Percentiles rank a stretch among this genome's conserved stretches.
These are phyloP conservation scores for Suillus subluteus DNA, from an alignment of 768 basidiomycete genomes.

Conservation along the genomic window DNA sequence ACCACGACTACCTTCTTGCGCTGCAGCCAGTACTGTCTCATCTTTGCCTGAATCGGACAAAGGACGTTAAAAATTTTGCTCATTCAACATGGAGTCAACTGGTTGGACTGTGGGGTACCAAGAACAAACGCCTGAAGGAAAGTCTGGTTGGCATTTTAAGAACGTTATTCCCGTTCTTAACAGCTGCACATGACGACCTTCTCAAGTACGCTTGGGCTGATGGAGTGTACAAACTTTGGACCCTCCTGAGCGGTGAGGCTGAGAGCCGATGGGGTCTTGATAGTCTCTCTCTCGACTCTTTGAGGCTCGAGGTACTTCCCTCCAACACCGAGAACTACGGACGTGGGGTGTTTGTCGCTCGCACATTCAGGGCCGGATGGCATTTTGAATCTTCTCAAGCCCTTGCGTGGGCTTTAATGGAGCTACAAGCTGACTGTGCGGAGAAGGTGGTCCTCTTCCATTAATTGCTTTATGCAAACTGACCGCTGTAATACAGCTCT, in stretches of 20 bases:
- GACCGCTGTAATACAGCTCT: slow-evolving; percentile 49
- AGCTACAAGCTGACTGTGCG: slow-evolving; percentile 80
- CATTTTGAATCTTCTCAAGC: slow-evolving; percentile 73
- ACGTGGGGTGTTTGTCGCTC: slow-evolving; percentile 55
- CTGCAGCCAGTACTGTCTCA: slow-evolving; percentile 73
- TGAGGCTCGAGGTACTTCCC: slow-evolving; percentile 56
- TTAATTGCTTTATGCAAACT: slow-evolving; percentile 9
- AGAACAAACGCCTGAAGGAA: slow-evolving; percentile 78
- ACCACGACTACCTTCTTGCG: slow-evolving; percentile 72
- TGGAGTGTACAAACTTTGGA: slow-evolving; percentile 56
- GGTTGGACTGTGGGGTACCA: slow-evolving; percentile 76
- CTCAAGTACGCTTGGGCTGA: slow-evolving; percentile 44
- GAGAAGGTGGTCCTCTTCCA: slow-evolving; percentile 51
- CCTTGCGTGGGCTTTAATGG: slow-evolving; percentile 75
- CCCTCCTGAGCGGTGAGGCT: slow-evolving; percentile 61
- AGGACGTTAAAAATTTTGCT: slow-evolving; percentile 63
- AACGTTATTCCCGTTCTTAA: slow-evolving; percentile 72
- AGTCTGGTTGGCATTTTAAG: slow-evolving; percentile 74
- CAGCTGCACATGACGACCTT: slow-evolving; percentile 36
- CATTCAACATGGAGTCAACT: slow-evolving; percentile 63
- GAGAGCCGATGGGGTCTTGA: slow-evolving; percentile 69
- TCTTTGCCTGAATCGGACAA: slow-evolving; percentile 74
- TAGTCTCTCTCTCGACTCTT: slow-evolving; percentile 61
- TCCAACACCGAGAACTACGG: slow-evolving; percentile 19
- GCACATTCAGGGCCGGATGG: slow-evolving; percentile 73